Evolutionary conservation across 2,329 filamentous ascomycete genomes (phyloP).

Genomic region (Ilyonectria destructans): DNA sequence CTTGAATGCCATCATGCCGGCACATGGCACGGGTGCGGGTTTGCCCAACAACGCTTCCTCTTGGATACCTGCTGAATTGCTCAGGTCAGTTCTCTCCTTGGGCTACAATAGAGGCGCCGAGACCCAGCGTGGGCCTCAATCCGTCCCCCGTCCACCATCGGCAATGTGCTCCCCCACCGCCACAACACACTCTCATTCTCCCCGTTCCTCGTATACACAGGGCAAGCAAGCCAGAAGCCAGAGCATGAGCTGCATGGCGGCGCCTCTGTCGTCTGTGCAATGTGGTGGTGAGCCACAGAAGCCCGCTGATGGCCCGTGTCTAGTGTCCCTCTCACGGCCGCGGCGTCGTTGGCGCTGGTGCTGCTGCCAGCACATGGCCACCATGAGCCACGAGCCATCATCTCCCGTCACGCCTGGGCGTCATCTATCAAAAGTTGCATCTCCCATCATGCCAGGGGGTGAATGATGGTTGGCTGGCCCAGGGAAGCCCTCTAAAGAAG

Average conservation of each 20-base stretch:
- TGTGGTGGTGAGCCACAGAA: background rate
- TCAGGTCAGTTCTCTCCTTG: background rate
- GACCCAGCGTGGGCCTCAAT: background rate
- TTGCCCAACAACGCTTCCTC: background rate
- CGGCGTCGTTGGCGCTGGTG: background rate
- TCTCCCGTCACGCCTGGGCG: conserved; percentile 23
- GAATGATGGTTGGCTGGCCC: background rate
- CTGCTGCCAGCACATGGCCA: conserved; percentile 36
- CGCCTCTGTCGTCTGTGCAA: background rate
- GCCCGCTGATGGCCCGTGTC: conserved; percentile 44
- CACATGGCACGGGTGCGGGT: background rate
- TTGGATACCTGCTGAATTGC: background rate
- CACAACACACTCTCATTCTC: background rate
- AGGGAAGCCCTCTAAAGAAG: background rate
- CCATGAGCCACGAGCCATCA: conserved; percentile 23
- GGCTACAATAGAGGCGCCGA: conserved; percentile 1
- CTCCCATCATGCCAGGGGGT: conserved; percentile 3
- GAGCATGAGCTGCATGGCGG: background rate
- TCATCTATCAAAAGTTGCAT: conserved; percentile 7
- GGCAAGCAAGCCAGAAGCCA: background rate
- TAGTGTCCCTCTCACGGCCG: conserved; percentile 24
- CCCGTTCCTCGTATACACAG: background rate
- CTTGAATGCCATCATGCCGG: background rate
- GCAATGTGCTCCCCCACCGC: background rate
- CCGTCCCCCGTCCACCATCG: background rate